Evolutionary conservation across 768 basidiomycete genomes (phyloP).

Genomic region (Astraeus odoratus): DNA sequence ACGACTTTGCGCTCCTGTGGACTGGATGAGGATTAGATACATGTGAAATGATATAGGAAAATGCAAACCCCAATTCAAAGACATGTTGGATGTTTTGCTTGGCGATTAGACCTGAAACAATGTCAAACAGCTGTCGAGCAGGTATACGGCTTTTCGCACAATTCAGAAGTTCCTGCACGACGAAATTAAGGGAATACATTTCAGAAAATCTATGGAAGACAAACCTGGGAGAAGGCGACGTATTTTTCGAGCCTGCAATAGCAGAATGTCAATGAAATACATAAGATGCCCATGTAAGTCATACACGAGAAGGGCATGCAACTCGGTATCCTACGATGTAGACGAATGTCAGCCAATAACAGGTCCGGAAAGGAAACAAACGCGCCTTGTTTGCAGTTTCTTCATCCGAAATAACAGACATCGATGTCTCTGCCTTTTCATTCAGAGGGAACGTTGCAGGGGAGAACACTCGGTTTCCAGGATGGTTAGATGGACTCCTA

Average conservation of each 20-base stretch:
- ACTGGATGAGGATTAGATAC: conserved; percentile 14
- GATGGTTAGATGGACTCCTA: conserved; percentile 28
- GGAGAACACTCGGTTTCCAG: conserved; percentile 36
- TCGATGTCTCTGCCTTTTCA: conserved; percentile 8
- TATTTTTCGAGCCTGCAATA: conserved; percentile 33
- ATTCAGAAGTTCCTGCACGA: conserved; percentile 15
- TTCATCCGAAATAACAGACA: conserved; percentile 30
- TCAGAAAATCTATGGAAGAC: conserved; percentile 25
- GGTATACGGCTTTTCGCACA: conserved; percentile 7
- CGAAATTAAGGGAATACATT: conserved; percentile 21
- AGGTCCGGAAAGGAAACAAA: background rate
- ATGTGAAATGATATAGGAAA: conserved; percentile 8
- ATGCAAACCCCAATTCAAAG: conserved; percentile 20
- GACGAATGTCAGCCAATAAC: background rate
- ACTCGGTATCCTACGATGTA: conserved; percentile 30
- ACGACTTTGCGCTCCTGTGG: conserved; percentile 50
- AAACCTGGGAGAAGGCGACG: conserved; percentile 22
- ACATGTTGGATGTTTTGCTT: conserved; percentile 21
- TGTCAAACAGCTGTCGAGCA: background rate
- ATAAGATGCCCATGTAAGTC: conserved; percentile 12
- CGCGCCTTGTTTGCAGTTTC: conserved; percentile 44
- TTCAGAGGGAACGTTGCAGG: conserved; percentile 50
- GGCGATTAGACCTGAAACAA: conserved; percentile 14
- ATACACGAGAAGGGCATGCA: conserved; percentile 56
- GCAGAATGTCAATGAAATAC: conserved; percentile 31